These are phyloP conservation scores for Musa balbisiana DNA, from an alignment of 202 grass and related monocot genomes.

Conservation along the genomic window DNA sequence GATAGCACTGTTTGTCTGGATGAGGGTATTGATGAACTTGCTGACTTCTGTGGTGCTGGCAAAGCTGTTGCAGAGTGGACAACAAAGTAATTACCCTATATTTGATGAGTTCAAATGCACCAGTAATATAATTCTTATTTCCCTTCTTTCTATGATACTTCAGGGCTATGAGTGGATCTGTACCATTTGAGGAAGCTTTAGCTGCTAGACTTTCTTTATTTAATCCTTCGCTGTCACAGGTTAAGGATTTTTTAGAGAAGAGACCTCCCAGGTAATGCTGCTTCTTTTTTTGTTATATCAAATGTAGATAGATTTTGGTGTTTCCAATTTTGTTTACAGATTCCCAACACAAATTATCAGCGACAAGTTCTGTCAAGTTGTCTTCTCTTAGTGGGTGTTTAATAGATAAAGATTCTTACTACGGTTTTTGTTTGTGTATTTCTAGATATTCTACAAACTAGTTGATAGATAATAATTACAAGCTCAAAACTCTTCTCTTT, in stretches of 20 bases:
- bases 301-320: not conserved
- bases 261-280: constrained; percentile 53
- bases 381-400: too few species aligned
- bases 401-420: too few species aligned
- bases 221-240: constrained; percentile 56
- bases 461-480: too few species aligned
- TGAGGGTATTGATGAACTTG: constrained; percentile 93
- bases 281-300: not conserved
- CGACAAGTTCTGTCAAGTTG: too few species aligned
- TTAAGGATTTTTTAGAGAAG: constrained; percentile 59
- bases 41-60: constrained; percentile 78
- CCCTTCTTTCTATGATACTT: not conserved
- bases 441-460: too few species aligned
- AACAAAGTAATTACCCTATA: constrained; percentile 29
- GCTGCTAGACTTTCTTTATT: constrained; percentile 73
- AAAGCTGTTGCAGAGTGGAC: constrained; percentile 90
- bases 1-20: constrained; percentile 91
- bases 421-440: too few species aligned
- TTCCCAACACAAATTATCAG: not conserved
- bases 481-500: too few species aligned
- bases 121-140: not conserved
- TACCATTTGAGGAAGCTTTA: constrained; percentile 84
- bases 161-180: constrained; percentile 84
- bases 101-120: not conserved
- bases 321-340: not conserved